Evolutionary conservation across 495 filamentous ascomycete species (phyloP), one percentile per base, ranked within the genome.

Genomic region (Podospora pseudocomata): DNA sequence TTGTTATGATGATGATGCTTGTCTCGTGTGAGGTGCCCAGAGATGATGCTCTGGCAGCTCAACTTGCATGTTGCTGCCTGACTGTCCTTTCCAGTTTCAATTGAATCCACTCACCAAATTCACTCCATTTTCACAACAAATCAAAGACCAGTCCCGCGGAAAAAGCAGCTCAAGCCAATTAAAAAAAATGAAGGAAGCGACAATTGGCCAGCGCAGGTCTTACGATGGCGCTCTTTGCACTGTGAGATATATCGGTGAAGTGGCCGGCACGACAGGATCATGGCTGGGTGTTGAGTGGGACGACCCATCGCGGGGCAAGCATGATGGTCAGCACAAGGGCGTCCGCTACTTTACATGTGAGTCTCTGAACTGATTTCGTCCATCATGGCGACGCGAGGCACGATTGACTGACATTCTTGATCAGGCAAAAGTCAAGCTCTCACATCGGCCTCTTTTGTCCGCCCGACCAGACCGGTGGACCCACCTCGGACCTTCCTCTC

Each of bases 211-310:
- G 76, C 88, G 95, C 5, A 80, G 93, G 57, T 96, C 92, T 0
- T 97, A 90, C 71, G 85, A 88, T 56, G 86, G 86, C 26, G 83
- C 86, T 39, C 75, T 89, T 53, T 96, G 93, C 77, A 98, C 95
- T 1, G 86, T 99, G 61, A 87, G 93, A 34, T 97, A 93, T 73
- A 81, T 91, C 70, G 95, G 95, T 60, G 74, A 81, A 53, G 88
- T 99, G 19, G 82, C 86, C 64, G 91, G 90, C 53, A 95, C 92
- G 20, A 81, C 85, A 23, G 92, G 92, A 34, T 83, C 85, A 73
- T 98, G 95, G 96, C 82, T 99, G 20, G 95, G 95, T 28, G 92
- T 98, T 20, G 95, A 99, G 83, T 99, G 96, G 96, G 95, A 98
- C 79, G 90, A 97, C 73, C 81, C 87, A 65, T 81, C 80, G 55